These are phyloP conservation scores for Cladophialophora yegresii DNA, from an alignment of 2,329 filamentous ascomycete genomes.

Conservation along the genomic window DNA sequence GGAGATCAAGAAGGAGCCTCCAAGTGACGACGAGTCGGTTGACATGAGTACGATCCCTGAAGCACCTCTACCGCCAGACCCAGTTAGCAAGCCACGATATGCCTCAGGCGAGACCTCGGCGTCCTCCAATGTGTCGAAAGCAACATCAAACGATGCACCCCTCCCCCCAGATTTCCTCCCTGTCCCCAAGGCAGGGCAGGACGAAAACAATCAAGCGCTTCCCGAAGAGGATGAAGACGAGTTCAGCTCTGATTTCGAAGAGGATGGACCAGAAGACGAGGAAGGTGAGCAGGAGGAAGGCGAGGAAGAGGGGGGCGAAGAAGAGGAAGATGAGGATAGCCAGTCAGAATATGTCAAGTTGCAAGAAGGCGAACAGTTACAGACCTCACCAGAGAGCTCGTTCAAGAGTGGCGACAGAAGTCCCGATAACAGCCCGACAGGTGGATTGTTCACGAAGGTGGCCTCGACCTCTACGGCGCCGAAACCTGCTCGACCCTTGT, in stretches of 20 bases:
- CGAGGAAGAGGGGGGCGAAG: conserved; percentile 35
- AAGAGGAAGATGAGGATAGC: conserved; percentile 44
- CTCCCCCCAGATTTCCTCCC: conserved; percentile 41
- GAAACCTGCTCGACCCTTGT: conserved; percentile 42
- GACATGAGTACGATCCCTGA: conserved; percentile 41
- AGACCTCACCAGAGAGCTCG: conserved; percentile 49
- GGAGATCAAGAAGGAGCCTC: conserved; percentile 42
- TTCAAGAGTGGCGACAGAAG: conserved; percentile 46
- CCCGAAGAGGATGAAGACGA: conserved; percentile 31
- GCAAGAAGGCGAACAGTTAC: conserved; percentile 41
- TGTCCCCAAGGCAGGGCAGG: conserved; percentile 21
- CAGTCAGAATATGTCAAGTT: conserved; percentile 35
- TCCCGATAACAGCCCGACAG: conserved; percentile 43
- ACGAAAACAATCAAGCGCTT: conserved; percentile 17
- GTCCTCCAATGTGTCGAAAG: conserved; percentile 37
- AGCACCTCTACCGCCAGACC: conserved; percentile 50
- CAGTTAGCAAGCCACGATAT: conserved; percentile 51
- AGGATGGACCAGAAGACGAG: conserved; percentile 51
- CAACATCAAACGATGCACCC: conserved; percentile 32
- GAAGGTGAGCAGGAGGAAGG: conserved; percentile 45
- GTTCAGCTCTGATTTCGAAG: conserved; percentile 49
- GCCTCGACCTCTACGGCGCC: conserved; percentile 39
- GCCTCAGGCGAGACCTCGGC: conserved; percentile 53
- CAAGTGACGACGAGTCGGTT: conserved; percentile 39
- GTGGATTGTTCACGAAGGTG: conserved; percentile 46